Evolutionary conservation across 2,329 filamentous ascomycete species (phyloP), one percentile per base, ranked within the genome.

Genomic region (Geosmithia flava): DNA sequence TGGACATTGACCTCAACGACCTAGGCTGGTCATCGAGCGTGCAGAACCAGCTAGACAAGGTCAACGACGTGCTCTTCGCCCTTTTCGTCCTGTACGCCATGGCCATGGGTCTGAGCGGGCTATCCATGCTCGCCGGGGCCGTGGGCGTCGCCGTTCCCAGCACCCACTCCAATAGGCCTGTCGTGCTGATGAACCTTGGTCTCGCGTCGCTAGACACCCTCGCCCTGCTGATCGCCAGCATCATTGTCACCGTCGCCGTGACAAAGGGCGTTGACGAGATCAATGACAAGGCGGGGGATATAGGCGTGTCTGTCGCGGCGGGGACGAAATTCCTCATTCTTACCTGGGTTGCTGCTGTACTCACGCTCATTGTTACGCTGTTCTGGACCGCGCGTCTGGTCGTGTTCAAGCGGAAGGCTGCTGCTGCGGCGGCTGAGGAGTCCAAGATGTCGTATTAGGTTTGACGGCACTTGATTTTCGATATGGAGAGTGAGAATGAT

Each of bases 51-150:
- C 56, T 79, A 53, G 62, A 73, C 59, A 59, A 65, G n/a, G 61
- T 78, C 56, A 75, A 76, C 55, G 57, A 58, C 16, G 62, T 68
- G n/a, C 64, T 77, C 4, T 58, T 71, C n/a, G 67, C 63, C 23
- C 59, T 74, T 45, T 72, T 73, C 56, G 59, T 74, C 46, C 58
- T 78, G 49, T 76, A 71, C 58, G 65, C 71, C 41, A 52, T 77
- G 2, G 67, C 62, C 48, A 59, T 66, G 44, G 64, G 58, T 17
- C 62, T 70, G 53, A 60, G 68, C 2, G 71, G 68, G 11, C 58
- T 74, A 2, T 62, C 66, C 30, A 66, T 75, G 56, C 55, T 76
- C 2, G 55, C 58, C 15, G 65, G 60, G 45, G 47, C 67, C 46
- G 6, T 37, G 33, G 61, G 54, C 8, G 62, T 65, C 41, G 51